phyloP scores from a whole-genome alignment of 345 rosid genomes.

The Punica granatum region DNA sequence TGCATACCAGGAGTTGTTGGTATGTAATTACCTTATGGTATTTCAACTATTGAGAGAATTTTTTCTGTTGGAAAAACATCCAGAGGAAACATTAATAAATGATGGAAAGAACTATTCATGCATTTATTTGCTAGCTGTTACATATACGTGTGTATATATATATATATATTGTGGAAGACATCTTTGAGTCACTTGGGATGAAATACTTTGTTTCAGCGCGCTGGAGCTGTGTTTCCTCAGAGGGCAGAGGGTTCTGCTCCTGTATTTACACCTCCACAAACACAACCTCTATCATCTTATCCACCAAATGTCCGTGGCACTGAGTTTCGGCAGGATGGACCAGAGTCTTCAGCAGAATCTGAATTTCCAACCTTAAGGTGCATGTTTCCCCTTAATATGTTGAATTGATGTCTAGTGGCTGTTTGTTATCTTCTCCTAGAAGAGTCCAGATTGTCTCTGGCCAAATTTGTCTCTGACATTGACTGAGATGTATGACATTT shows the following conservation, averaged over 20 bases:
- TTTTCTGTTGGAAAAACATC: neutral
- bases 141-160: neutral
- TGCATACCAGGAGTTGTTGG: conserved; percentile 97
- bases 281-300: conserved; percentile 79
- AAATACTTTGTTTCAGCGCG: conserved; percentile 56
- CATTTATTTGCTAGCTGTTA: neutral
- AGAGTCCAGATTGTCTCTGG: neutral
- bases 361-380: conserved; percentile 93
- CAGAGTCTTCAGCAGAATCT: conserved; percentile 76
- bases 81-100: neutral
- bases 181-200: neutral
- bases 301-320: conserved; percentile 66
- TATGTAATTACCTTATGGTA: conserved; percentile 22
- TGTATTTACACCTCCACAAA: conserved; percentile 89
- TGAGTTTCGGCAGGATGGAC: conserved; percentile 42
- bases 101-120: neutral
- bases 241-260: conserved; percentile 87
- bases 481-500: neutral
- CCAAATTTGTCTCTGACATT: neutral
- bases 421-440: neutral
- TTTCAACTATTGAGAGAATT: neutral
- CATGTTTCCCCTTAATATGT: neutral
- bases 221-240: conserved; percentile 97
- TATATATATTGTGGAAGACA: neutral
- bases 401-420: neutral